These are phyloP conservation scores for Microthlaspi erraticum DNA, from an alignment of 345 rosid species.

Conservation along the genomic window DNA sequence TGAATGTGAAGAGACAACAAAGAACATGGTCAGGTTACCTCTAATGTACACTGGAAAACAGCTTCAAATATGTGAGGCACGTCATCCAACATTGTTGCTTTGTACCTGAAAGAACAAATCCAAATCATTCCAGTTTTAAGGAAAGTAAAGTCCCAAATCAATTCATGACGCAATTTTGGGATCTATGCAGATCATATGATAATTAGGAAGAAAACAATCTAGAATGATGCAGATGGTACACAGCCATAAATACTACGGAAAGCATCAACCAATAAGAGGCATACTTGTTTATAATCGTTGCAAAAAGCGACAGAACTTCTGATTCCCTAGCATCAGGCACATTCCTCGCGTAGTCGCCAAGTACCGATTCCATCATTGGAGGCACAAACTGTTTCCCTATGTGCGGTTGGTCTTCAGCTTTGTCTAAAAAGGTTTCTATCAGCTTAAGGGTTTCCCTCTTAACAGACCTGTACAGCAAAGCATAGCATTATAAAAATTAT, in stretches of 20 bases:
- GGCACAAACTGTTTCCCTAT: slow-evolving; percentile 99
- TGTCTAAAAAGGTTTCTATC: slow-evolving; percentile 97
- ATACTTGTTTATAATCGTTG: slow-evolving; percentile 98
- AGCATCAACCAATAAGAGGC: slow-evolving; percentile 24
- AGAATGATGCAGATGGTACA: slow-evolving; percentile 19
- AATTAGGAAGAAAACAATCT: not conserved
- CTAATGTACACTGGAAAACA: slow-evolving; percentile 95
- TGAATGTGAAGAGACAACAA: not conserved
- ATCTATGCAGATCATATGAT: slow-evolving; percentile 42
- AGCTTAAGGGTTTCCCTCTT: slow-evolving; percentile 98
- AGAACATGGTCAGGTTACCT: slow-evolving; percentile 56
- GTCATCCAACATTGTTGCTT: slow-evolving; percentile 90
- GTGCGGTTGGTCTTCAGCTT: slow-evolving; percentile 98
- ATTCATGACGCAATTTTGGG: slow-evolving; percentile 47
- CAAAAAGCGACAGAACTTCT: slow-evolving; percentile 95
- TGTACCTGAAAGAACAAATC: slow-evolving; percentile 66
- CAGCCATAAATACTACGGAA: slow-evolving; percentile 7
- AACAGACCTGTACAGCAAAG: slow-evolving; percentile 71
- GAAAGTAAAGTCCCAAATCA: slow-evolving; percentile 15
- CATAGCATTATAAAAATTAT: slow-evolving; percentile 19
- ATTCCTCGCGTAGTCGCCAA: slow-evolving; percentile 96
- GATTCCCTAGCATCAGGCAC: slow-evolving; percentile 99
- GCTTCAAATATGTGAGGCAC: slow-evolving; percentile 99
- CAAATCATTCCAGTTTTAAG: slow-evolving; percentile 25
- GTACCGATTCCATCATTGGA: slow-evolving; percentile 99